Evolutionary conservation across 192 early-diverging fungal species (phyloP).

Genomic region (Phycomyces nitens): DNA sequence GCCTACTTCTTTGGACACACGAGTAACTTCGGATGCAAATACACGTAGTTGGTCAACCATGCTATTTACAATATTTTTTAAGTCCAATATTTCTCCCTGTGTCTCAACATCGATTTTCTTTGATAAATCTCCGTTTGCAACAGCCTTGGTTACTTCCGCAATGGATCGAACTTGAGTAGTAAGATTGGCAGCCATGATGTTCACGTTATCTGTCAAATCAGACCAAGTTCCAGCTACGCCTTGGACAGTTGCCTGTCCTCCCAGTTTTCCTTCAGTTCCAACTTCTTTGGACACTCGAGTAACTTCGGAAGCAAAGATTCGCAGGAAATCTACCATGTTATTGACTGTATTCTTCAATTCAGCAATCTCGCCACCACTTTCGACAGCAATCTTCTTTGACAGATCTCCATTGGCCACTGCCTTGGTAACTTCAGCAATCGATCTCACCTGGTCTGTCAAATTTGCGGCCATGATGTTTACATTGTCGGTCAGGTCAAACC

Average conservation of each 20-base stretch:
- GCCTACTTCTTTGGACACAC: slow-evolving; percentile 61
- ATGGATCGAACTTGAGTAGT: slow-evolving; percentile 69
- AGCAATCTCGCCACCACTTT: slow-evolving; percentile 52
- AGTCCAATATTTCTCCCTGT: slow-evolving; percentile 58
- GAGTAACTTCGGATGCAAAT: slow-evolving; percentile 62
- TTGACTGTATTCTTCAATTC: slow-evolving; percentile 61
- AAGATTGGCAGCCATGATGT: slow-evolving; percentile 66
- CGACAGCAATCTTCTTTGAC: slow-evolving; percentile 49
- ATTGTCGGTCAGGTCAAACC: slow-evolving; percentile 37
- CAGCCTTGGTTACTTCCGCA: slow-evolving; percentile 63
- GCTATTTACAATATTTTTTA: slow-evolving; percentile 62
- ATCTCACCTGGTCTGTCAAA: slow-evolving; percentile 40
- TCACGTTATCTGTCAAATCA: slow-evolving; percentile 70
- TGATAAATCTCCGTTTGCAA: slow-evolving; percentile 63
- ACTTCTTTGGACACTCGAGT: slow-evolving; percentile 67
- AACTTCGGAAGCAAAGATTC: slow-evolving; percentile 64
- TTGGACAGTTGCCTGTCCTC: slow-evolving; percentile 63
- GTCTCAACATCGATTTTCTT: slow-evolving; percentile 55
- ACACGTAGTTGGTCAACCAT: slow-evolving; percentile 64
- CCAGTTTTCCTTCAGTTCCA: slow-evolving; percentile 67
- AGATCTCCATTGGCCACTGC: slow-evolving; percentile 56
- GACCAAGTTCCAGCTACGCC: slow-evolving; percentile 69
- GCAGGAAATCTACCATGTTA: slow-evolving; percentile 65
- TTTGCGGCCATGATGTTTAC: slow-evolving; percentile 43
- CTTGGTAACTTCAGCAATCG: slow-evolving; percentile 58